Conservation (phyloP, 148 eudicot genomes). For the Drosera capensis region DNA sequence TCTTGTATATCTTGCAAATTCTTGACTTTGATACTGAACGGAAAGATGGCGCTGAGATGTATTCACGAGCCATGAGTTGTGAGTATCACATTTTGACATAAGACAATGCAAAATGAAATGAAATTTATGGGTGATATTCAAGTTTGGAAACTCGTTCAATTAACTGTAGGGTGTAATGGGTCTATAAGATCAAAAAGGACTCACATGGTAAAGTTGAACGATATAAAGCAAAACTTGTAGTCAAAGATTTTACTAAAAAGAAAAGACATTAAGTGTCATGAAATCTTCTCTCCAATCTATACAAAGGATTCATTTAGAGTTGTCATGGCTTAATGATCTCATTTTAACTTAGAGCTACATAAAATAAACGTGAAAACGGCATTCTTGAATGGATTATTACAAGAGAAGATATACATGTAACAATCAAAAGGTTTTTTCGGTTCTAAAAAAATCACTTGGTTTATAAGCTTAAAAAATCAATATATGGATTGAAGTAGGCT, state of each 20-base stretch:
- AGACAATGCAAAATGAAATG: not conserved
- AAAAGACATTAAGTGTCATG: not conserved
- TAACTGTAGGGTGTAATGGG: not conserved
- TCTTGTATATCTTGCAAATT: not conserved
- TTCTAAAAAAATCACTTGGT: not conserved
- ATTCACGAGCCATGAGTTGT: not conserved
- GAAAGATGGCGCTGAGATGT: not conserved
- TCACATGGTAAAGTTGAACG: not conserved
- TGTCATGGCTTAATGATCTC: not conserved
- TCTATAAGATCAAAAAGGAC: not conserved
- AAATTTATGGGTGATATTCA: not conserved
- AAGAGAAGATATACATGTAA: not conserved
- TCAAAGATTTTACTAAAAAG: not conserved
- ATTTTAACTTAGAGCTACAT: not conserved
- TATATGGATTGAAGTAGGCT: not conserved
- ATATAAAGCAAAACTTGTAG: slow-evolving; percentile 1
- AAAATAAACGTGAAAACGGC: slow-evolving; percentile 1
- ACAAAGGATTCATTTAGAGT: not conserved
- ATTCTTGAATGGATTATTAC: not conserved
- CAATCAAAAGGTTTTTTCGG: not conserved
- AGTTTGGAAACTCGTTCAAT: not conserved
- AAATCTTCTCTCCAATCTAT: not conserved
- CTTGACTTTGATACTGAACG: not conserved
- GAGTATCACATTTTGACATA: not conserved
- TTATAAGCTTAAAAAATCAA: slow-evolving; percentile 3